Percentiles rank a stretch among this genome's conserved stretches.
Conservation (phyloP, 2,329 filamentous ascomycete genomes). For the Didymellaceae sp. region DNA sequence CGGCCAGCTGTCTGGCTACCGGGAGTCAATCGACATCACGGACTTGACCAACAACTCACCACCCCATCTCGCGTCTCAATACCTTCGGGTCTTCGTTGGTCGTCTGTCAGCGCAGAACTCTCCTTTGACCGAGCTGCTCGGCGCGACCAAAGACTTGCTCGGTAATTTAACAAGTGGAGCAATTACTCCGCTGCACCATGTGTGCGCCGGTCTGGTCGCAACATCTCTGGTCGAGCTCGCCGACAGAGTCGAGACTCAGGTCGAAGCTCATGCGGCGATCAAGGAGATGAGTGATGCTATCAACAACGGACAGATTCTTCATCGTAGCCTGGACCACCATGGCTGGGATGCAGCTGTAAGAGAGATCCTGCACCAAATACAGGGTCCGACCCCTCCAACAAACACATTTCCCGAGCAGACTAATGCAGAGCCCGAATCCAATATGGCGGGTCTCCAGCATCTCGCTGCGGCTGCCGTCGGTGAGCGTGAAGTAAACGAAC, state of each 20-base stretch:
- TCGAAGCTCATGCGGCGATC: conserved; percentile 44
- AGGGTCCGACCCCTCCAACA: conserved; percentile 26
- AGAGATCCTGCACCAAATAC: conserved; percentile 42
- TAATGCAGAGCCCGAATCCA: conserved; percentile 37
- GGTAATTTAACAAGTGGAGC: conserved; percentile 32
- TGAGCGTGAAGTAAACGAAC: conserved; percentile 42
- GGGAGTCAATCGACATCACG: conserved; percentile 42
- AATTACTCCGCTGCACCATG: conserved; percentile 45
- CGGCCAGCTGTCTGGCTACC: conserved; percentile 38
- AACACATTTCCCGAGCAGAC: conserved; percentile 32
- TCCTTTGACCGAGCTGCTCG: conserved; percentile 35
- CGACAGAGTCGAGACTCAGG: conserved; percentile 44
- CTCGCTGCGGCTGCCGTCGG: conserved; percentile 49
- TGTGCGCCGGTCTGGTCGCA: conserved; percentile 46
- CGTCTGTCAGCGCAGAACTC: conserved; percentile 32
- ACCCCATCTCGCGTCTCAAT: conserved; percentile 46
- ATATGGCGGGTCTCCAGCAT: conserved; percentile 49
- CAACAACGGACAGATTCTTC: conserved; percentile 40
- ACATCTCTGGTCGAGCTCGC: conserved; percentile 44
- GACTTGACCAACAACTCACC: conserved; percentile 37
- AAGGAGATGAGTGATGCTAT: conserved; percentile 47
- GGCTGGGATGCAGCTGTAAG: conserved; percentile 47
- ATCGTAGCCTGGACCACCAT: conserved; percentile 37
- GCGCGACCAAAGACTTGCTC: conserved; percentile 39
- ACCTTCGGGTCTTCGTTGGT: conserved; percentile 44